These are phyloP conservation scores for Elsinoe arachidis DNA, from an alignment of 2,329 filamentous ascomycete species.

Conservation along the genomic window DNA sequence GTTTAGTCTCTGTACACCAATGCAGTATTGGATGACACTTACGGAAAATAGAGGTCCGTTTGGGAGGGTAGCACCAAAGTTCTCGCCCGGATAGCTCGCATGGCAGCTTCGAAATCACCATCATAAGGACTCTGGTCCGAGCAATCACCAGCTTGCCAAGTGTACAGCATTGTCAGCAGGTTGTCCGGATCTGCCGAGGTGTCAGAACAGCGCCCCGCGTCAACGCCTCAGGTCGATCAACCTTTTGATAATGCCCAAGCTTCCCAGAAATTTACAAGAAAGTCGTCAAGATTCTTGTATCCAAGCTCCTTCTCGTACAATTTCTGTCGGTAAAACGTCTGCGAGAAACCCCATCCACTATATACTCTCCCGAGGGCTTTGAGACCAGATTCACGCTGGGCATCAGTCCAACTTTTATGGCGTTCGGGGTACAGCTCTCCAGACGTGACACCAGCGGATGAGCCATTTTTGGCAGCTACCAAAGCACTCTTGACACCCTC, in stretches of 20 bases:
- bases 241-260: slow-evolving; percentile 61
- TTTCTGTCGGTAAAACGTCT: slow-evolving; percentile 66
- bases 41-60: slow-evolving; percentile 75
- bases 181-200: slow-evolving; percentile 59
- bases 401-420: slow-evolving; percentile 38
- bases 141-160: slow-evolving; percentile 68
- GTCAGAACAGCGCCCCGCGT: slow-evolving; percentile 1
- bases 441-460: slow-evolving; percentile 44
- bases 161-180: slow-evolving; percentile 64
- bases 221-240: slow-evolving; percentile 17
- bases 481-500: slow-evolving; percentile 55
- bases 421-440: slow-evolving; percentile 29
- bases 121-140: slow-evolving; percentile 61
- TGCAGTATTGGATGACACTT: slow-evolving; percentile 24
- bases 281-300: slow-evolving; percentile 59
- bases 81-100: slow-evolving; percentile 63
- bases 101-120: slow-evolving; percentile 46
- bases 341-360: slow-evolving; percentile 72
- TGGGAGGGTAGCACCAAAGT: slow-evolving; percentile 61
- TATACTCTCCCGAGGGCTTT: slow-evolving; percentile 64
- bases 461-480: slow-evolving; percentile 47
- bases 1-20: slow-evolving; percentile 10
- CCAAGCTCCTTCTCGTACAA: slow-evolving; percentile 58
- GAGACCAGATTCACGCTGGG: slow-evolving; percentile 49
- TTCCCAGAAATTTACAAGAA: slow-evolving; percentile 70